These are phyloP conservation scores for Tuber aestivum DNA, from an alignment of 495 filamentous ascomycete species.

Conservation along the genomic window DNA sequence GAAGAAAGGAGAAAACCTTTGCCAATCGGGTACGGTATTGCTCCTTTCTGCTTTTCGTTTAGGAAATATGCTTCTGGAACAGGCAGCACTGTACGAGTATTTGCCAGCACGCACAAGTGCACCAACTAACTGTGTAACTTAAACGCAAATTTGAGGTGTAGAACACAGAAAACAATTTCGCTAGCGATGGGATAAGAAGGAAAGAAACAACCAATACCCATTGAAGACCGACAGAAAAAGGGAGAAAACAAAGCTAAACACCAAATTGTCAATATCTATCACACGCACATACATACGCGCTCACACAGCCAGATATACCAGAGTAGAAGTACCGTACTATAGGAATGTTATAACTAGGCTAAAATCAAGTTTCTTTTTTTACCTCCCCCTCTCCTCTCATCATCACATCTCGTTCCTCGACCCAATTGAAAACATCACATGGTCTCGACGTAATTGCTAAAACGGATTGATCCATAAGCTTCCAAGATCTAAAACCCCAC, in stretches of 20 bases:
- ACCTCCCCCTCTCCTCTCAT: neutral
- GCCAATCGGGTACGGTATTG: neutral
- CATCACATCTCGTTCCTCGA: neutral
- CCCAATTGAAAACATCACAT: conserved; percentile 23
- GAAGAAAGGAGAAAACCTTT: neutral
- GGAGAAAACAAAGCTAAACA: conserved; percentile 15
- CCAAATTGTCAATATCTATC: conserved; percentile 1
- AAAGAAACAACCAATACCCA: conserved; percentile 16
- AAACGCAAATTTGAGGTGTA: neutral
- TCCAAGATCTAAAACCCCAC: neutral
- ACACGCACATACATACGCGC: neutral
- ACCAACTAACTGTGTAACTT: neutral
- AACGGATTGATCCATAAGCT: conserved; percentile 11
- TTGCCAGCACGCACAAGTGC: neutral
- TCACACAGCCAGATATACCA: neutral
- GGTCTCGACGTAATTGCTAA: conserved; percentile 41
- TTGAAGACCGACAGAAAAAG: conserved; percentile 7
- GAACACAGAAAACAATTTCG: conserved; percentile 16
- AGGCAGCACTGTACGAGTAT: neutral
- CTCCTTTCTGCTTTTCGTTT: neutral
- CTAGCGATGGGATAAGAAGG: conserved; percentile 12
- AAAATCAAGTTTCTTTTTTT: neutral
- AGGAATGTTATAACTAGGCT: neutral
- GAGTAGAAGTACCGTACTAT: neutral
- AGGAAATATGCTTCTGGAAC: neutral